Conservation (phyloP, 2,329 filamentous ascomycete genomes). For the Fusarium vanettenii region DNA sequence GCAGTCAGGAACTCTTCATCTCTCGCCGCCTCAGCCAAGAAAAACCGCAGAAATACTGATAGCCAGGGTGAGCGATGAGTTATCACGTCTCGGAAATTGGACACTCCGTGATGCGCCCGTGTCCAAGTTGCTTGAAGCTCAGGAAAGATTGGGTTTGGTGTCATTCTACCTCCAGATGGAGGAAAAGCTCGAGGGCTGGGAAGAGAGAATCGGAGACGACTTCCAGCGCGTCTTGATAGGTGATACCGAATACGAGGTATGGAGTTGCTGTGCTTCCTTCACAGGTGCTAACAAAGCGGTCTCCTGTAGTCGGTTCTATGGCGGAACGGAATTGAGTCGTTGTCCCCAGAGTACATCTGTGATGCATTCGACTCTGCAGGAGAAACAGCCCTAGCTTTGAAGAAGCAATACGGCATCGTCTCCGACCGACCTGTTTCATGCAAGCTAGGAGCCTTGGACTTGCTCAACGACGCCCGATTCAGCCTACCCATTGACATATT, state of each 20-base stretch:
- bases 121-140: constrained; percentile 46
- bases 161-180: constrained; percentile 57
- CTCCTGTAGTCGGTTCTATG: constrained; percentile 57
- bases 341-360: constrained; percentile 48
- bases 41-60: constrained; percentile 1
- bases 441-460: constrained; percentile 55
- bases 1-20: constrained; percentile 55
- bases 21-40: constrained; percentile 54
- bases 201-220: constrained; percentile 25
- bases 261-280: background rate
- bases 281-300: constrained; percentile 39
- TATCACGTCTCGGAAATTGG: background rate
- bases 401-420: constrained; percentile 54
- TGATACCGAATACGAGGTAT: background rate
- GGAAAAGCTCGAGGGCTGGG: constrained; percentile 51
- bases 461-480: constrained; percentile 49
- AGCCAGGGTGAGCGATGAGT: background rate
- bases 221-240: background rate
- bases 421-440: constrained; percentile 51
- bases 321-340: constrained; percentile 55
- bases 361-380: constrained; percentile 49
- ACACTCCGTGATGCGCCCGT: constrained; percentile 2
- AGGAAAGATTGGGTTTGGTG: constrained; percentile 51
- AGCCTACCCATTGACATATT: constrained; percentile 43
- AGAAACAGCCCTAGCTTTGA: background rate